Percentiles rank a stretch among this genome's conserved stretches.
These are phyloP conservation scores for Euphrasia arctica DNA, from an alignment of 305 asterid genomes.

Conservation along the genomic window DNA sequence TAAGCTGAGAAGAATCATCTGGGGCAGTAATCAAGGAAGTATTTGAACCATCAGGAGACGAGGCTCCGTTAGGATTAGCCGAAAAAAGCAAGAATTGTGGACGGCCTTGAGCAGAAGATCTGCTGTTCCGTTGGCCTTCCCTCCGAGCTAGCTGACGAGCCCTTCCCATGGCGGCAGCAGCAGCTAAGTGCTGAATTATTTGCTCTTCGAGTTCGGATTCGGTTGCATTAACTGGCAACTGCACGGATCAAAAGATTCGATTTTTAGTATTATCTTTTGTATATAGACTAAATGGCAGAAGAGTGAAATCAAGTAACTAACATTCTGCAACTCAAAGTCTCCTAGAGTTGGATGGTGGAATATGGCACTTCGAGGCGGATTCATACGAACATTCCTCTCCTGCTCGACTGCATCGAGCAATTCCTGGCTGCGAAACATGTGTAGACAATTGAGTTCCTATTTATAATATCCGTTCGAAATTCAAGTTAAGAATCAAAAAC, in stretches of 20 bases:
- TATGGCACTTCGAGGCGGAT: conserved; percentile 78
- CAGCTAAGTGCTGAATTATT: conserved; percentile 94
- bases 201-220: conserved; percentile 93
- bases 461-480: not conserved
- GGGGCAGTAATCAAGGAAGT: conserved; percentile 45
- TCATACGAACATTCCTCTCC: conserved; percentile 74
- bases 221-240: conserved; percentile 81
- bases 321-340: conserved; percentile 91
- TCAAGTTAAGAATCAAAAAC: not conserved
- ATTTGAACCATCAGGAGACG: conserved; percentile 31
- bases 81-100: conserved; percentile 87
- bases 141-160: conserved; percentile 86
- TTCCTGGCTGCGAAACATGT: conserved; percentile 70
- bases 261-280: too few species aligned
- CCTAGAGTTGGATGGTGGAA: conserved; percentile 96
- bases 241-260: conserved; percentile 19
- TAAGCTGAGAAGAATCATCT: conserved; percentile 55
- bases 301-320: conserved; percentile 29
- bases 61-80: conserved; percentile 54
- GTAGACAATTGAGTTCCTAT: conserved; percentile 3
- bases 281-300: not conserved
- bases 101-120: conserved; percentile 74
- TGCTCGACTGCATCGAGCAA: conserved; percentile 91
- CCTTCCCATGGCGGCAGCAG: conserved; percentile 98
- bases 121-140: conserved; percentile 56